phyloP scores from a whole-genome alignment of 306 rosid species.

The Prunus campanulata region DNA sequence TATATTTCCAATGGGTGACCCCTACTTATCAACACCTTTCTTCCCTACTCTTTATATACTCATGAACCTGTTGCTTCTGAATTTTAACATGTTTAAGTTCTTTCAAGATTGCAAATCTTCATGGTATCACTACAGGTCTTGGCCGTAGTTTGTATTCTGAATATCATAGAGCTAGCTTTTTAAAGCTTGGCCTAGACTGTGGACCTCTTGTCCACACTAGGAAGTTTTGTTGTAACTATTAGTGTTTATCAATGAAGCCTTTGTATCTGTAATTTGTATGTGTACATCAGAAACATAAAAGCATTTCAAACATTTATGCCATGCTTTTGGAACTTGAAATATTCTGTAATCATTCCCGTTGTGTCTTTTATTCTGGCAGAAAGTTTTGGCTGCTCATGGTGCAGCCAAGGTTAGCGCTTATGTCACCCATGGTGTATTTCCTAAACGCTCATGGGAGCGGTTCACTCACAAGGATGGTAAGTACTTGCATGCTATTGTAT shows the following conservation, averaged over 20 bases:
- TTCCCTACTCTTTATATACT: neutral
- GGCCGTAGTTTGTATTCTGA: neutral
- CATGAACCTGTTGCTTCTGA: neutral
- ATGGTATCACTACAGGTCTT: neutral
- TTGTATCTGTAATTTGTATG: neutral
- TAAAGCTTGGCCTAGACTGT: neutral
- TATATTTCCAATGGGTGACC: slow-evolving; percentile 22
- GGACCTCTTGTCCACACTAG: neutral
- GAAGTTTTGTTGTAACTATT: neutral
- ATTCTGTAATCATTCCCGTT: neutral
- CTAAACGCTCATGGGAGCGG: slow-evolving; percentile 75
- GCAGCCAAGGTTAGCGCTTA: slow-evolving; percentile 92
- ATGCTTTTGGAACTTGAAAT: slow-evolving; percentile 12
- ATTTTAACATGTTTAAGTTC: neutral
- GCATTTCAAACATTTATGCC: neutral
- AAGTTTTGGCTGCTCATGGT: slow-evolving; percentile 83
- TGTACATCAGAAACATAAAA: neutral
- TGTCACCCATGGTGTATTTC: slow-evolving; percentile 92
- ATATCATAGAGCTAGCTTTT: neutral
- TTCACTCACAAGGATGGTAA: slow-evolving; percentile 71
- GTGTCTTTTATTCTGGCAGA: slow-evolving; percentile 37
- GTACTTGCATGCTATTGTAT: slow-evolving; percentile 12
- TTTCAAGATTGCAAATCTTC: neutral
- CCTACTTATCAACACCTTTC: neutral
- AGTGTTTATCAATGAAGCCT: neutral